Conservation (phyloP, 495 filamentous ascomycete genomes). For the Thozetella sp. region DNA sequence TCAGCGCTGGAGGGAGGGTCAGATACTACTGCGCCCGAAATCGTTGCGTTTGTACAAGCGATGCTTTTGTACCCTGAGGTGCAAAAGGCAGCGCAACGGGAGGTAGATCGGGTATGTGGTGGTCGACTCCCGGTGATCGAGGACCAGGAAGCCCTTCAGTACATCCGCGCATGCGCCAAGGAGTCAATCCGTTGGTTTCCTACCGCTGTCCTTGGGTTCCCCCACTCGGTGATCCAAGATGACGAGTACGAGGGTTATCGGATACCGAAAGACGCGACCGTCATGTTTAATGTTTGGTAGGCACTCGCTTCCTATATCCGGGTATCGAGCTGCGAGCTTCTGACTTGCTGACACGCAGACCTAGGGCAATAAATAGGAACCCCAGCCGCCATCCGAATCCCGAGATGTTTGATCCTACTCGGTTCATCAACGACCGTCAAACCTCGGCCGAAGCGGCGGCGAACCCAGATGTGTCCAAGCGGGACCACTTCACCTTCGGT, state of each 20-base stretch:
- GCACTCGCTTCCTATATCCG: not conserved
- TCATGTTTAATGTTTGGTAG: slow-evolving; percentile 45
- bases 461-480: slow-evolving; percentile 38
- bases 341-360: slow-evolving; percentile 4
- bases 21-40: slow-evolving; percentile 41
- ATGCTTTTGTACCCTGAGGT: slow-evolving; percentile 47
- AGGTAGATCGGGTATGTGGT: slow-evolving; percentile 50
- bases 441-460: slow-evolving; percentile 24
- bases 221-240: slow-evolving; percentile 54
- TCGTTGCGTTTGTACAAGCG: slow-evolving; percentile 59
- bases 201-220: slow-evolving; percentile 55
- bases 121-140: slow-evolving; percentile 52
- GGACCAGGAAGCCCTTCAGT: slow-evolving; percentile 53
- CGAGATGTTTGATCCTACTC: slow-evolving; percentile 44
- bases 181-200: slow-evolving; percentile 64
- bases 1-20: slow-evolving; percentile 51
- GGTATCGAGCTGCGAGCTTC: not conserved
- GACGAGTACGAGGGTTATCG: slow-evolving; percentile 51
- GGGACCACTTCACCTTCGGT: slow-evolving; percentile 47
- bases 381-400: slow-evolving; percentile 43
- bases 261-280: slow-evolving; percentile 49
- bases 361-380: slow-evolving; percentile 42
- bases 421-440: slow-evolving; percentile 31
- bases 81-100: slow-evolving; percentile 42
- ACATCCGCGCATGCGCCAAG: slow-evolving; percentile 51